These are phyloP conservation scores for Violaceomyces palustris DNA, from an alignment of 1,284 basidiomycete genomes.

Conservation along the genomic window DNA sequence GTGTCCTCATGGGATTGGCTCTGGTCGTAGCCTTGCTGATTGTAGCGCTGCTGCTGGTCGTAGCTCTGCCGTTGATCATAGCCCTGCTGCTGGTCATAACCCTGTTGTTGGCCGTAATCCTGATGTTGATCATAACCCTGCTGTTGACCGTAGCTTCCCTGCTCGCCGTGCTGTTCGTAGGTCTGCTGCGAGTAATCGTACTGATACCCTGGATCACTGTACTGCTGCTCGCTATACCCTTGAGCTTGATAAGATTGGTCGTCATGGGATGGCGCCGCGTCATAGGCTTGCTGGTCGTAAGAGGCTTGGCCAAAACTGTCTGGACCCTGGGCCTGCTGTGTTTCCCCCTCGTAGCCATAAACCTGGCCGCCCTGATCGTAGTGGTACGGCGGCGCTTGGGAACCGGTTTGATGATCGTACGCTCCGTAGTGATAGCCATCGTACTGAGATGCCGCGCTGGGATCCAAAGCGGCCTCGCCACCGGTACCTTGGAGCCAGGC, in stretches of 20 bases:
- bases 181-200: conserved; percentile 7
- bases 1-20: conserved; percentile 3
- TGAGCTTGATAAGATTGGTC: neutral
- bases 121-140: conserved; percentile 6
- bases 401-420: conserved; percentile 10
- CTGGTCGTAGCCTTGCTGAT: conserved; percentile 8
- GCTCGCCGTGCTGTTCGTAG: conserved; percentile 1
- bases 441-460: neutral
- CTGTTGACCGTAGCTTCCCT: neutral
- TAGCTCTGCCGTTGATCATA: conserved; percentile 5
- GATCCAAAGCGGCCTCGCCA: neutral
- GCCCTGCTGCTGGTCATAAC: conserved; percentile 6
- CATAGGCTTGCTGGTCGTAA: conserved; percentile 4
- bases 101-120: conserved; percentile 3
- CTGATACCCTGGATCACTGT: conserved; percentile 1
- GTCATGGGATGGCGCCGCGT: conserved; percentile 2
- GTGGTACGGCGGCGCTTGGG: conserved; percentile 9
- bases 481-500: neutral
- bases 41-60: conserved; percentile 8
- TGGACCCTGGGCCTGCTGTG: conserved; percentile 7
- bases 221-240: conserved; percentile 9
- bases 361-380: conserved; percentile 11
- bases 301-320: neutral
- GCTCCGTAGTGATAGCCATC: conserved; percentile 14
- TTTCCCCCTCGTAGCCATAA: conserved; percentile 7